Base-by-base conservation (phyloP, 768 basidiomycete genomes). In the Hericium rajendrae region DNA sequence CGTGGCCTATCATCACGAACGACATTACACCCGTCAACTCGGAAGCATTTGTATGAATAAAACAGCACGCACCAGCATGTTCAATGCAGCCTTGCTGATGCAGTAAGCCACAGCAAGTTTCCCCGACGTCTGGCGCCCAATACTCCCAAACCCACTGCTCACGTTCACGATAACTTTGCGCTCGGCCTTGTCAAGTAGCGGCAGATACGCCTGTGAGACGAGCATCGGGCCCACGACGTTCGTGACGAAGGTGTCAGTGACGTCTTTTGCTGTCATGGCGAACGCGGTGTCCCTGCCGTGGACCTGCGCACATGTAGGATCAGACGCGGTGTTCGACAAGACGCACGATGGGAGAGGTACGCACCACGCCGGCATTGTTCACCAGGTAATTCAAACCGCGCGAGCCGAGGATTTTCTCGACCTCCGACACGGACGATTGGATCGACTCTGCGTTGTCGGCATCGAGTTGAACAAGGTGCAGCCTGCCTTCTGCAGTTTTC, bases 291-390 rank as follows among this genome's bases (percentile, higher is more conserved):
- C 71, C n/a, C 2, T 6, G 12, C 15, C 43, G 15, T 61, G 41
- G 15, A 56, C 62, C 1, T 55, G 38, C 46, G 28, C 28, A 32
- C 28, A 4, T 32, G 28, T 8, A 32, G 28, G 22, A 22, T 69
- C 69, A 48, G 10, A 22, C 15, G 28, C 28, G 5, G 8, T 32
- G 6, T 41, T 15, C 12, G 40, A 11, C 15, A 15, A 41, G 15
- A 18, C 22, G 22, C 22, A 22, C 22, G 39, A 22, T 2, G 22
- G 22, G 10, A 8, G 16, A 22, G 2, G 22, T 22, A 65, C 73
- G 49, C 56, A 73, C 72, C 37, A 73, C 61, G 0, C 63, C 74
- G 2, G 74, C 72, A 53, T 74, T 74, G 64, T 74, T 76, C 55
- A 73, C 58, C 22, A 76, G 65, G 54, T 73, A 75, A 62, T 76